phyloP scores from a whole-genome alignment of 208 protist genomes.

The Lotmaria passim region DNA sequence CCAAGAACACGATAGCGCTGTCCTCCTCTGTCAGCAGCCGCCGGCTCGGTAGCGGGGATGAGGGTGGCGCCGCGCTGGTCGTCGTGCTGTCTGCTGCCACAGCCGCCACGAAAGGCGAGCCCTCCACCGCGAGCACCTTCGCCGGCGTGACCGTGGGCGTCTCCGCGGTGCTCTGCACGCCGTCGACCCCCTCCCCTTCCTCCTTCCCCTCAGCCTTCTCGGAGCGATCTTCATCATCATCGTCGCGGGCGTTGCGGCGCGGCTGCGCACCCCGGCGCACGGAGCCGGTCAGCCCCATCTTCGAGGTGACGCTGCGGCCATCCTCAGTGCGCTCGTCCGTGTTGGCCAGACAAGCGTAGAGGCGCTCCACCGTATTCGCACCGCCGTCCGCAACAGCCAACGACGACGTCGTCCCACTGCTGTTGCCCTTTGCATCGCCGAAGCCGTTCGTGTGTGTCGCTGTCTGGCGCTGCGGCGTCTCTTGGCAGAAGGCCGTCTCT shows the following conservation, averaged over 20 bases:
- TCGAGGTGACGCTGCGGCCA: slow-evolving; percentile 22
- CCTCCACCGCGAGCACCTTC: slow-evolving; percentile 35
- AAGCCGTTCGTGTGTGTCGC: background rate
- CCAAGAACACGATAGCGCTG: slow-evolving; percentile 21
- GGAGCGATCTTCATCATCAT: slow-evolving; percentile 4
- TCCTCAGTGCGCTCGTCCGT: slow-evolving; percentile 34
- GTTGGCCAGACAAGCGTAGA: slow-evolving; percentile 25
- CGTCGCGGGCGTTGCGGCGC: too few species aligned
- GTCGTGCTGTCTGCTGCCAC: slow-evolving; percentile 10
- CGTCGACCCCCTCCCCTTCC: background rate
- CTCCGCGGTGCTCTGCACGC: background rate
- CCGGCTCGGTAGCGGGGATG: background rate
- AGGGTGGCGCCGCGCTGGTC: background rate
- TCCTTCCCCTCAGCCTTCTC: background rate
- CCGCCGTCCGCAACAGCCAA: slow-evolving; percentile 2
- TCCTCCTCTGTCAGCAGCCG: slow-evolving; percentile 22
- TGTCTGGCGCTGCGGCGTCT: slow-evolving; percentile 28
- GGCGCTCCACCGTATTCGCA: slow-evolving; percentile 25
- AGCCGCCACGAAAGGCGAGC: slow-evolving; percentile 31
- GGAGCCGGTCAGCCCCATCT: slow-evolving; percentile 37
- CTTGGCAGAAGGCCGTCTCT: background rate
- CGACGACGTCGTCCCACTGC: background rate
- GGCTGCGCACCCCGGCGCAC: slow-evolving; percentile 12
- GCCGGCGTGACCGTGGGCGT: slow-evolving; percentile 32
- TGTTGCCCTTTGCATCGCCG: slow-evolving; percentile 9